Evolutionary conservation across 164 flowering plant species (phyloP), one percentile per base, ranked within the genome.

Genomic region (Aristolochia contorta): DNA sequence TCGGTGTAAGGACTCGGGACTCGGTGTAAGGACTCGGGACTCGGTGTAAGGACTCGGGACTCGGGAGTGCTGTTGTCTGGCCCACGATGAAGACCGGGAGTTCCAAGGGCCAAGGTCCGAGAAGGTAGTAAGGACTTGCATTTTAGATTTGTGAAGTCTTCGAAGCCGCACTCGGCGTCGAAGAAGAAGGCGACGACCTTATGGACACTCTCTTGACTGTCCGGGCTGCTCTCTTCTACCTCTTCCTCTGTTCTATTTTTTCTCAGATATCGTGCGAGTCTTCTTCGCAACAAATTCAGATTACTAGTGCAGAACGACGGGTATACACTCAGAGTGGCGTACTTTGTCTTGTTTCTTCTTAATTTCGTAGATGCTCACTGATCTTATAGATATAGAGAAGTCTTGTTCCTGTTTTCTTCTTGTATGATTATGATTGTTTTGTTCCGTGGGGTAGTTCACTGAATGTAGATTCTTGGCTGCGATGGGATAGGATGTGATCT

Each of bases 291-390:
- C 74, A 74, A 12, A 74, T 90, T 62, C 84, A 70, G 66, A 82
- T 91, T 82, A 48, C 74, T 66, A 77, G 63, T 45, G 97, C 93
- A 23, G 96, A 91, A 71, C 88, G 92, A 59, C 74, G 92, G 69
- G 97, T 91, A 76, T 72, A 77, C 33, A 57, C 45, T 64, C 54
- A 16, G 3, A 21, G 18, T 27, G 16, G 6, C 20, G 13, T 14
- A n/a, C 12, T 20, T 9, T 22, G 16, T 54, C 21, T 18, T 19
- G 20, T 2, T 18, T 1, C 54, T 16, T 19, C 54, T 18, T 8
- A 9, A 18, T 50, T 50, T 20, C 16, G 54, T 3, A 18, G 53
- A 4, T 6, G 8, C 9, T 49, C 22, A 21, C 15, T 49, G 53
- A 49, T 49, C 53, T 6, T 7, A 6, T 49, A 21, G 53, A 18